Conservation (phyloP, 345 rosid genomes). For the Kandelia obovata region DNA sequence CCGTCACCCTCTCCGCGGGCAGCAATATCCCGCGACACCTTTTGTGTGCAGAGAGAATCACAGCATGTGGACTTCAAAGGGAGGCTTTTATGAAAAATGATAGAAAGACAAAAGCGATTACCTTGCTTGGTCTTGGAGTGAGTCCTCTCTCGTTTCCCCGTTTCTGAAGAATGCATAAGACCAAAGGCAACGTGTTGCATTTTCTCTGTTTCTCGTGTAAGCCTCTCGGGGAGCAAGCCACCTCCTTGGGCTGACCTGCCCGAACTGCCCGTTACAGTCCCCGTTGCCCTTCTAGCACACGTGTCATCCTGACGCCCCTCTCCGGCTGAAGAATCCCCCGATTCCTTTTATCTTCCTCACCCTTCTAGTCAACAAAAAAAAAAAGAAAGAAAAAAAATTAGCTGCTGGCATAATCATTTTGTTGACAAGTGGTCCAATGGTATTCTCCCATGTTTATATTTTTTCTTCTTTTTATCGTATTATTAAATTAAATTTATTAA, state of each 20-base stretch:
- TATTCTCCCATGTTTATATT: background rate
- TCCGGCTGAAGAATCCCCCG: background rate
- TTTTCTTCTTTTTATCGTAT: too few relatives aligned
- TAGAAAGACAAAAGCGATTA: background rate
- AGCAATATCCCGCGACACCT: background rate
- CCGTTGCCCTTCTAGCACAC: conserved; percentile 13
- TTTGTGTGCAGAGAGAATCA: background rate
- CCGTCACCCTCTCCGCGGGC: conserved; percentile 4
- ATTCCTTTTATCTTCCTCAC: background rate
- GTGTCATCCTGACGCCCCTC: conserved; percentile 20
- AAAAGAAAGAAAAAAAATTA: background rate
- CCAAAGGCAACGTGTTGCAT: conserved; percentile 27
- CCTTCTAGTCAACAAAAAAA: background rate
- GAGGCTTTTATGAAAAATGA: too few relatives aligned
- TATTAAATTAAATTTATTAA: too few relatives aligned
- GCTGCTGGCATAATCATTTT: conserved; percentile 1
- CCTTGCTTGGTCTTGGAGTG: too few relatives aligned
- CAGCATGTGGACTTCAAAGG: background rate
- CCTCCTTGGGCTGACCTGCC: conserved; percentile 23
- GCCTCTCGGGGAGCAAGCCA: conserved; percentile 3
- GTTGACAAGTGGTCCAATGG: conserved; percentile 15
- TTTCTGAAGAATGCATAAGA: conserved; percentile 5
- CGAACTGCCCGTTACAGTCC: conserved; percentile 18
- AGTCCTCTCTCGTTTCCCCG: background rate
- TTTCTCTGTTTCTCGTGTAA: conserved; percentile 19